Evolutionary conservation across 2,329 filamentous ascomycete species (phyloP).

Genomic region (Ophiostoma sp.): DNA sequence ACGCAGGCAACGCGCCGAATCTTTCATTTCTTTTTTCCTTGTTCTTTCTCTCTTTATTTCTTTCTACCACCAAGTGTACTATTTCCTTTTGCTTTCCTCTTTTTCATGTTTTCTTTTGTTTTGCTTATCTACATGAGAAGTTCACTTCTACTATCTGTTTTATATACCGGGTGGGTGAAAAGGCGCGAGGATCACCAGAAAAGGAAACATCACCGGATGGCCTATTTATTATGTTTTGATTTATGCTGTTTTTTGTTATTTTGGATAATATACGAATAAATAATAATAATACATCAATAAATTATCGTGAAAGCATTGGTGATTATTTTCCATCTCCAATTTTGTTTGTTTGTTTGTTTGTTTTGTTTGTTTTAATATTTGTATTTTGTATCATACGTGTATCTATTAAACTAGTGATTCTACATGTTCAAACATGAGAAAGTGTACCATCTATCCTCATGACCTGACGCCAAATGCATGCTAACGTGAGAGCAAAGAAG

Average conservation of each 20-base stretch:
- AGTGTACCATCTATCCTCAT: not conserved
- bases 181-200: slow-evolving; percentile 6
- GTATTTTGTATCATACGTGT: not conserved
- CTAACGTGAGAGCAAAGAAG: not conserved
- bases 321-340: too few species aligned
- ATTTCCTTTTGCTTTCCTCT: not conserved
- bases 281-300: not conserved
- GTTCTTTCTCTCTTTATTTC: not conserved
- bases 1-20: too few species aligned
- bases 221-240: not conserved
- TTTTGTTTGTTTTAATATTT: too few species aligned
- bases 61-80: not conserved
- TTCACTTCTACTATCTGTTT: slow-evolving; percentile 7
- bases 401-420: not conserved
- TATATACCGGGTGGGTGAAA: not conserved
- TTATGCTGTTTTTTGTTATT: not conserved
- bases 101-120: not conserved
- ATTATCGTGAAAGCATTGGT: too few species aligned
- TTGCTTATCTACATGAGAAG: not conserved
- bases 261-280: slow-evolving; percentile 4
- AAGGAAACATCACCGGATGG: not conserved
- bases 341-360: too few species aligned
- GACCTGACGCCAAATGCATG: slow-evolving; percentile 8
- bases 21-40: not conserved
- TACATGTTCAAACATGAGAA: not conserved